These are phyloP conservation scores for Trichoderma sp. DNA, from an alignment of 2,329 filamentous ascomycete genomes.

Conservation along the genomic window DNA sequence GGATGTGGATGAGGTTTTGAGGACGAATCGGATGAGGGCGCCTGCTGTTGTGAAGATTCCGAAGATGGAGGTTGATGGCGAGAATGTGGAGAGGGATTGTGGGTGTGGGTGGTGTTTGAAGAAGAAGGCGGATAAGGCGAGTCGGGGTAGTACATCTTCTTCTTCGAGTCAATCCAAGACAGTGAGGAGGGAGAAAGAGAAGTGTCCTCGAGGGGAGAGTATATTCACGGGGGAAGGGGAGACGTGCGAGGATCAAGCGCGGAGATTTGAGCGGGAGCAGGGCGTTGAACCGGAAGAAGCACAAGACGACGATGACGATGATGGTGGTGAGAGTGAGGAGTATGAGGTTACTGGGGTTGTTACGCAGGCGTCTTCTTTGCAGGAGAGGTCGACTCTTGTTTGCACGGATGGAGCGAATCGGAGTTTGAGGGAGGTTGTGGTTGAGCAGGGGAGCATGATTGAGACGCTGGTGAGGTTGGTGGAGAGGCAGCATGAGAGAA, in stretches of 20 bases:
- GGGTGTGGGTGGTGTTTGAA: background rate
- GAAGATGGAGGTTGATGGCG: background rate
- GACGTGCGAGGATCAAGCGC: background rate
- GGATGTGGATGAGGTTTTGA: background rate
- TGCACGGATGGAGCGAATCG: background rate
- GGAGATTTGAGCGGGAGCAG: background rate
- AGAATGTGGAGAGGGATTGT: background rate
- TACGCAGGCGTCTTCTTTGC: background rate
- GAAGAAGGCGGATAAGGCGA: background rate
- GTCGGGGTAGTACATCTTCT: background rate
- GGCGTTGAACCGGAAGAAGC: background rate
- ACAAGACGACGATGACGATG: background rate
- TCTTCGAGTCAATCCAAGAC: background rate
- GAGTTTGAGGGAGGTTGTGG: background rate
- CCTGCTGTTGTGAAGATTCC: background rate
- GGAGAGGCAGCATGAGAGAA: background rate
- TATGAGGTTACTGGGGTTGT: background rate
- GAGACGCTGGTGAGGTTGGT: background rate
- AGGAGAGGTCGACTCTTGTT: background rate
- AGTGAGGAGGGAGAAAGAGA: background rate
- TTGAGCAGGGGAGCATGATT: background rate
- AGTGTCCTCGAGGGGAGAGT: background rate
- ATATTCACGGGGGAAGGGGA: background rate
- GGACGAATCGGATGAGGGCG: background rate
- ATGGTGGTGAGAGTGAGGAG: background rate